Evolutionary conservation across 2,329 filamentous ascomycete species (phyloP).

Genomic region (Curvularia lunata): DNA sequence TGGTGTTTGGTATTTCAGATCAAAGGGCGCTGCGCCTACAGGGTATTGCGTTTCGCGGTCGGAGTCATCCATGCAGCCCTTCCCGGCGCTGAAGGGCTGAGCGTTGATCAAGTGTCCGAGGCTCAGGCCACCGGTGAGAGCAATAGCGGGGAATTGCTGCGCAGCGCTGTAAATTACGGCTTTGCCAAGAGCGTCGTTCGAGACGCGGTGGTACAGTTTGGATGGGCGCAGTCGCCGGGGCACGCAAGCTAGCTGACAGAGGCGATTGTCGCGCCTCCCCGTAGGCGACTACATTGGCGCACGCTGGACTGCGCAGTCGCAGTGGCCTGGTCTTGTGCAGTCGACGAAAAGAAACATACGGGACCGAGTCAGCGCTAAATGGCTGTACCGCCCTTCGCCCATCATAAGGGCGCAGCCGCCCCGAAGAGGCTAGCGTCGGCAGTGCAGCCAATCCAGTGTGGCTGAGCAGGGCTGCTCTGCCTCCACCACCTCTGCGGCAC

Average conservation of each 20-base stretch:
- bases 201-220: not conserved
- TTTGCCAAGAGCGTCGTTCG: conserved; percentile 13
- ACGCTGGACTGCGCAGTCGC: not conserved
- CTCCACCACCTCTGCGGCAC: not conserved
- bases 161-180: conserved; percentile 11
- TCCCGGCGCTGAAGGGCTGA: conserved; percentile 24
- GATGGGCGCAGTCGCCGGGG: not conserved
- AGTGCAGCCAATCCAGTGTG: conserved; percentile 14
- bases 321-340: not conserved
- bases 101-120: conserved; percentile 15
- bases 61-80: conserved; percentile 31
- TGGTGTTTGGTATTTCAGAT: conserved; percentile 34
- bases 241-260: not conserved
- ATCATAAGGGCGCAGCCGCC: conserved; percentile 17
- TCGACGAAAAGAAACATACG: conserved; percentile 7
- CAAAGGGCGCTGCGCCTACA: conserved; percentile 29
- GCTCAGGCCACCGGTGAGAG: conserved; percentile 24
- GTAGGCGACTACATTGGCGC: not conserved
- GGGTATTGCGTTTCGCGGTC: conserved; percentile 12
- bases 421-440: conserved; percentile 12
- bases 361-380: conserved; percentile 20
- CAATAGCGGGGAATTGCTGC: conserved; percentile 18
- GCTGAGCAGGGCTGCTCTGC: conserved; percentile 7
- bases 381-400: conserved; percentile 22
- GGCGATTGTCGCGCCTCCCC: not conserved